Base-by-base conservation (phyloP, 768 basidiomycete genomes). In the Boletellus ananas region DNA sequence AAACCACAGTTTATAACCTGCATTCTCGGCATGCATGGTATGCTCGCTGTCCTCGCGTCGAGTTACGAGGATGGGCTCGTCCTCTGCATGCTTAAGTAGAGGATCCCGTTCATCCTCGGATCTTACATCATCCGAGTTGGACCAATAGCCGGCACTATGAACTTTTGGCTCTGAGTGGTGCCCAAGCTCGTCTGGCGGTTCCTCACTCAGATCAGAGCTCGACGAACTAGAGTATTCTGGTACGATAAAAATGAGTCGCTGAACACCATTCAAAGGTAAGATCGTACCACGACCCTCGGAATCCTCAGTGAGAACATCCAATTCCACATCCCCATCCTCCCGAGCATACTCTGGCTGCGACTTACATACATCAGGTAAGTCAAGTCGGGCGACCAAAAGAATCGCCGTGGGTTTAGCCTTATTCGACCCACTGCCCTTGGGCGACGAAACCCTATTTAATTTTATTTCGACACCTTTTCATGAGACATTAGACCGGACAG, bases 381-480 rank as follows among this genome's bases (percentile, higher is more conserved):
- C 54, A 12, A 66, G 35, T 27, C 51, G 60, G 12, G 50, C 67
- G n/a, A 68, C 34, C 1, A 66, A 40, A 16, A 43, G 21, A 17
- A 59, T 16, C 3, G 49, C n/a, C 13, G 34, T 6, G 9, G 21
- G 1, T 50, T 45, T 59, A 0, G 50, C 34, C 43, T 64, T 66
- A 12, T 35, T 53, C 6, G 16, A 23, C 23, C 23, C 12, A 16
- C 35, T 39, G 6, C 50, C 23, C 29, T 52, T 61, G 12, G 17
- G 52, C 16, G 48, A 62, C 8, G 66, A 60, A 14, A 62, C 45
- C 4, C 64, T 56, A 47, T 74, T 69, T 5, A 82, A 68, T 16
- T 72, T 71, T 31, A 83, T 62, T 50, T 80, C 74, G 45, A 79
- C 53, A 33, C 65, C 74, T 72, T 63, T 55, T 38, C 21, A 52